These are phyloP conservation scores for Fonsecaea pugnacius DNA, from an alignment of 2,329 filamentous ascomycete genomes.

Conservation along the genomic window DNA sequence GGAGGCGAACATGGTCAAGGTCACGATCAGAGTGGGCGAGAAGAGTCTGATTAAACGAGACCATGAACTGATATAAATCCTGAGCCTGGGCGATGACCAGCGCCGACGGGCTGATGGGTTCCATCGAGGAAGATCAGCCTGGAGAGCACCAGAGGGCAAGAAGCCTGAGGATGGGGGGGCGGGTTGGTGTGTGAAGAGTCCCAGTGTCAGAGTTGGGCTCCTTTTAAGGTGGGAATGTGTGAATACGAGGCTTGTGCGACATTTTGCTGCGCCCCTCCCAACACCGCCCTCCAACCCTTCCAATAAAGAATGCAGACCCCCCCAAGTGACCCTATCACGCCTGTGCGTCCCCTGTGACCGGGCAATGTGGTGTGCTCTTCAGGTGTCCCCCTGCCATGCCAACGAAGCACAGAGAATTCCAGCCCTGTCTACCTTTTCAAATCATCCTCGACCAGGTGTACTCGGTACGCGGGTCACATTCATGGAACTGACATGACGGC, in stretches of 20 bases:
- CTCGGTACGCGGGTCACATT: neutral
- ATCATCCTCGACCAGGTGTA: neutral
- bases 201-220: neutral
- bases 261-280: too few species aligned
- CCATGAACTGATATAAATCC: neutral
- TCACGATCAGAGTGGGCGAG: neutral
- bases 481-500: neutral
- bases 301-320: too few species aligned
- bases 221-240: neutral
- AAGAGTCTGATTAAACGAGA: neutral
- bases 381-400: neutral
- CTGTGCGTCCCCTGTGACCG: too few species aligned
- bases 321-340: too few species aligned
- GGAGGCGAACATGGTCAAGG: neutral
- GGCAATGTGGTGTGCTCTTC: too few species aligned
- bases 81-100: neutral
- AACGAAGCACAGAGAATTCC: neutral
- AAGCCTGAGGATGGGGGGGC: neutral
- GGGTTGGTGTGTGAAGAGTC: neutral
- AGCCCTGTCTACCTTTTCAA: neutral
- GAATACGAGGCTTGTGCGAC: neutral
- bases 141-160: neutral
- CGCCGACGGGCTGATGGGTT: neutral
- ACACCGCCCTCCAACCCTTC: too few species aligned
- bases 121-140: neutral